Conservation (phyloP, 2,329 filamentous ascomycete species). For the Zymoseptoria tritici region DNA sequence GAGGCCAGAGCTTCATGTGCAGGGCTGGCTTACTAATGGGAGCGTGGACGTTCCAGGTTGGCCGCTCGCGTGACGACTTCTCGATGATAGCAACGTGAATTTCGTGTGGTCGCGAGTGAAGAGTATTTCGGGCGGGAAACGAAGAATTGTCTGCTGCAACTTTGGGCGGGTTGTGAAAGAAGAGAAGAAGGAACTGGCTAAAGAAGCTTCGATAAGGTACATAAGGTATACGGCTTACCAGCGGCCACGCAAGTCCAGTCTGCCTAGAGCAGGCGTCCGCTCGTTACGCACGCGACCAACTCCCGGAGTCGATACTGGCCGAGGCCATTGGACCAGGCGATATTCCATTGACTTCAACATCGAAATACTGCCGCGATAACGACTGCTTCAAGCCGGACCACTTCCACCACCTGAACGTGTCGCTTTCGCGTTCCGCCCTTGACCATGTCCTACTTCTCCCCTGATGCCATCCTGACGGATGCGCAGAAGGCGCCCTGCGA, state of each 20-base stretch:
- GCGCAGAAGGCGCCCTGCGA: constrained; percentile 94
- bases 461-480: constrained; percentile 77
- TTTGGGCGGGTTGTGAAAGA: neutral
- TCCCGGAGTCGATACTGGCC: neutral
- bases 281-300: neutral
- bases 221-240: neutral
- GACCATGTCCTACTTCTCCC: constrained; percentile 67
- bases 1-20: neutral
- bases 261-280: neutral
- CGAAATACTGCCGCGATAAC: neutral
- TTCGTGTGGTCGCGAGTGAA: neutral
- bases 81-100: neutral
- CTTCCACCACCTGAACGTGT: constrained; percentile 3
- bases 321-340: neutral
- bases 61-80: neutral
- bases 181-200: neutral
- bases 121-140: neutral
- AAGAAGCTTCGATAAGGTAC: neutral
- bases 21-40: neutral
- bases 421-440: constrained; percentile 21
- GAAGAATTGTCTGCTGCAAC: neutral
- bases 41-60: neutral
- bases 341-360: neutral
- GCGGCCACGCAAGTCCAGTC: neutral
- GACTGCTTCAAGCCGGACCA: neutral